Percentiles rank a stretch among this genome's conserved stretches.
Evolutionary conservation across 2,329 filamentous ascomycete species (phyloP).

Genomic region (Thyridium curvatum): DNA sequence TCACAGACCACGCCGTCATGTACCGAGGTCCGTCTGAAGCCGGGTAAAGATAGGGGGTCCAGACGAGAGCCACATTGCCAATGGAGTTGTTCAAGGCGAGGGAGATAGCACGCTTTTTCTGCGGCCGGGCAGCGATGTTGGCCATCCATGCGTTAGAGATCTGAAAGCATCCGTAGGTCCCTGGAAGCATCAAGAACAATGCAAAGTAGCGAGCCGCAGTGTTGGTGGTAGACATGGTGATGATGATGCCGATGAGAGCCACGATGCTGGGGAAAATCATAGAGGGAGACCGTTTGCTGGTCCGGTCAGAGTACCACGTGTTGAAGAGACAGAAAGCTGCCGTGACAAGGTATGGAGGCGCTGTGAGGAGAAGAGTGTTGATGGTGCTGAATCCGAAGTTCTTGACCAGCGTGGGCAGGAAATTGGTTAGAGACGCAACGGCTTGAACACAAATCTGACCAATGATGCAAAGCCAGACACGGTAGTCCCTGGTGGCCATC

Average conservation of each 20-base stretch:
- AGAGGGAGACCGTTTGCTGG: slow-evolving; percentile 13
- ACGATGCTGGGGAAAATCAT: slow-evolving; percentile 13
- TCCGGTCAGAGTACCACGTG: slow-evolving; percentile 21
- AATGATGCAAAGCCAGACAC: slow-evolving; percentile 18
- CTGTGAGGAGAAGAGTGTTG: slow-evolving; percentile 19
- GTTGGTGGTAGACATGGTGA: slow-evolving; percentile 15
- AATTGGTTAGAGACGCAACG: slow-evolving; percentile 22
- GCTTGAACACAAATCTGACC: slow-evolving; percentile 20
- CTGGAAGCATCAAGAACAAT: slow-evolving; percentile 10
- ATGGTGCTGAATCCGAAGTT: slow-evolving; percentile 18
- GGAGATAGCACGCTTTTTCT: slow-evolving; percentile 16
- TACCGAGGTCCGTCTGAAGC: slow-evolving; percentile 13
- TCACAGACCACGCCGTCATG: slow-evolving; percentile 12
- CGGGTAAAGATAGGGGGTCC: slow-evolving; percentile 18
- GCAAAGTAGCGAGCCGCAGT: slow-evolving; percentile 13
- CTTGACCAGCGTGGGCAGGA: slow-evolving; percentile 21
- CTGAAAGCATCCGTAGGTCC: slow-evolving; percentile 15
- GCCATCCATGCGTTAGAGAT: slow-evolving; percentile 19
- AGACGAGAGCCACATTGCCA: slow-evolving; percentile 17
- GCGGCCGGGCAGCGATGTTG: slow-evolving; percentile 16
- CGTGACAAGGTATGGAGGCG: slow-evolving; percentile 20
- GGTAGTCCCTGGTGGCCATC: slow-evolving; percentile 17
- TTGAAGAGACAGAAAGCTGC: slow-evolving; percentile 19
- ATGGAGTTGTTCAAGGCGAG: slow-evolving; percentile 18
- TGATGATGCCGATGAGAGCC: slow-evolving; percentile 14